These are phyloP conservation scores for Aureobasidium zeae DNA, from an alignment of 2,329 filamentous ascomycete genomes.

Conservation along the genomic window DNA sequence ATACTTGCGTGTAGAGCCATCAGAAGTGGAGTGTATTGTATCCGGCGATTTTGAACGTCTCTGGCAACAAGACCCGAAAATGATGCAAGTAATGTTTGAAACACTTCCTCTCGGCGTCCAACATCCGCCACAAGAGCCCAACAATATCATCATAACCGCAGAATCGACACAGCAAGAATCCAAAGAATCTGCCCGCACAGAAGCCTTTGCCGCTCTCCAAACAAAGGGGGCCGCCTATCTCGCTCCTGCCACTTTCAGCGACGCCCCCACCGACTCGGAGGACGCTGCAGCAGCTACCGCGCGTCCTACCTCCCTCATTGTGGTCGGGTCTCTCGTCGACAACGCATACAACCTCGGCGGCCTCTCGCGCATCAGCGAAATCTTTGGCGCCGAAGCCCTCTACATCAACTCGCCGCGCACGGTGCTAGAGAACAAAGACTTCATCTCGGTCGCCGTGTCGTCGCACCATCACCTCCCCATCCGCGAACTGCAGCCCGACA, in stretches of 20 bases:
- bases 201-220: conserved; percentile 34
- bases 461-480: conserved; percentile 43
- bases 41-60: conserved; percentile 34
- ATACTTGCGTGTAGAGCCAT: conserved; percentile 36
- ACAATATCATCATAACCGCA: not conserved
- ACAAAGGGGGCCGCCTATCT: conserved; percentile 43
- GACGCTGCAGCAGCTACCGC: conserved; percentile 17
- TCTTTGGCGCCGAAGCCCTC: conserved; percentile 40
- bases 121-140: conserved; percentile 8
- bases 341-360: conserved; percentile 44
- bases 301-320: conserved; percentile 32
- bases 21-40: conserved; percentile 31
- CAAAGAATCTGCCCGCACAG: conserved; percentile 12
- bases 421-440: conserved; percentile 38
- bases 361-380: conserved; percentile 42
- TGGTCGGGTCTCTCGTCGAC: conserved; percentile 43
- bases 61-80: conserved; percentile 24
- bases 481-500: conserved; percentile 23
- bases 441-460: conserved; percentile 41
- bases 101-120: conserved; percentile 25
- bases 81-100: no score
- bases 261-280: conserved; percentile 19
- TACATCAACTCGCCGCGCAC: conserved; percentile 35
- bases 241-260: conserved; percentile 22
- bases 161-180: conserved; percentile 17